These are phyloP conservation scores for Trichoderma simmonsii DNA, from an alignment of 2,329 filamentous ascomycete genomes.

Conservation along the genomic window DNA sequence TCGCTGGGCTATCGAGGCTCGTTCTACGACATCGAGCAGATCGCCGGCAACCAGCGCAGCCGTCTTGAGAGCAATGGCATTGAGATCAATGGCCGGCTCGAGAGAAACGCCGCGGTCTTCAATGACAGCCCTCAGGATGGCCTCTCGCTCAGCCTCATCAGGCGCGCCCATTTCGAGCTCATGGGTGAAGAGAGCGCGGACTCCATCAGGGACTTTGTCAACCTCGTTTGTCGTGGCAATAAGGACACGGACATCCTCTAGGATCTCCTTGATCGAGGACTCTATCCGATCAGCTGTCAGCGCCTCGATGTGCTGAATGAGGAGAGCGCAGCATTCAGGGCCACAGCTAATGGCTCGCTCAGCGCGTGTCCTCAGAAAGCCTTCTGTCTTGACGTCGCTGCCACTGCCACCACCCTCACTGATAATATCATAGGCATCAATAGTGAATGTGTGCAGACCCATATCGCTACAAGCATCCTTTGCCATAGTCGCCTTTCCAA, in stretches of 20 bases:
- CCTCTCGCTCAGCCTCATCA: slow-evolving; percentile 87
- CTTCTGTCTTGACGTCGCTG: slow-evolving; percentile 91
- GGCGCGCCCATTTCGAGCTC: slow-evolving; percentile 92
- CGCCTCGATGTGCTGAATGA: slow-evolving; percentile 89
- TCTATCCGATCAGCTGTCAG: slow-evolving; percentile 89
- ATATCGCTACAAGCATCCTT: slow-evolving; percentile 78
- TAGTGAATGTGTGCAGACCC: slow-evolving; percentile 81
- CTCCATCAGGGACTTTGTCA: slow-evolving; percentile 87
- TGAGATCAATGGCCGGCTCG: slow-evolving; percentile 78
- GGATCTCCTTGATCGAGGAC: slow-evolving; percentile 76
- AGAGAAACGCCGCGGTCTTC: slow-evolving; percentile 72
- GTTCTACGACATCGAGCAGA: slow-evolving; percentile 88
- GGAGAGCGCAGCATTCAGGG: slow-evolving; percentile 72
- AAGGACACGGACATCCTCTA: slow-evolving; percentile 75
- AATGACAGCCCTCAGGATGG: slow-evolving; percentile 76
- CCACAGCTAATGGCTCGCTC: slow-evolving; percentile 89
- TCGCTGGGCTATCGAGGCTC: slow-evolving; percentile 74
- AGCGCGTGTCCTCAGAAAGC: slow-evolving; percentile 79
- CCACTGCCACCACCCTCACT: slow-evolving; percentile 82
- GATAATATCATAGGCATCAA: slow-evolving; percentile 90
- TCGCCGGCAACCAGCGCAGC: slow-evolving; percentile 93
- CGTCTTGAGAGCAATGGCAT: slow-evolving; percentile 86
- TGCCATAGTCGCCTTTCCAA: slow-evolving; percentile 83
- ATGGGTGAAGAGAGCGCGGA: slow-evolving; percentile 89
- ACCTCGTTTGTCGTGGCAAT: slow-evolving; percentile 94